Evolutionary conservation across 257 asterid species (phyloP), one percentile per base, ranked within the genome.

Genomic region (Gentiana dahurica): DNA sequence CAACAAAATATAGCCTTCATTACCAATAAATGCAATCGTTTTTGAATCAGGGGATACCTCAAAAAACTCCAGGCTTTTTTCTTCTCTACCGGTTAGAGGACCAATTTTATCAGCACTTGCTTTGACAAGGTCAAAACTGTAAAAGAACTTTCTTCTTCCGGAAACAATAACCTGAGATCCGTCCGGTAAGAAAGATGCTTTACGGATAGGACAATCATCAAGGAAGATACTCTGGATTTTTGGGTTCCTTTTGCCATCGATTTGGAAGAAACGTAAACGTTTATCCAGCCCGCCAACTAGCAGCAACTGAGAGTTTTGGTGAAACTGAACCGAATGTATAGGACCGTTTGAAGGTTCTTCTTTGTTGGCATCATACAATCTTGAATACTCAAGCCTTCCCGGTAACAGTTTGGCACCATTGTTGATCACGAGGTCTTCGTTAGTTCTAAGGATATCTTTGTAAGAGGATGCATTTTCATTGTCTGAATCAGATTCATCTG

Each of bases 11-110:
- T 77, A 75, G 59, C 98, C 98, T 70, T 88, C 94, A 6, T 88
- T 88, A 58, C 98, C 98, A 36, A 85, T 65, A 75, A 92, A 92
- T 4, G 95, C 97, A 34, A 92, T 80, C 9, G 85, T 83, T 3
- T 62, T 73, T 12, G 95, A 88, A 74, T 92, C 94, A n/a, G 97
- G 99, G 36, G 97, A 83, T 49, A 88, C 86, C 68, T 88, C 97
- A 51, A 92, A 92, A n/a, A 68, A 39, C 67, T 92, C 98, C 71
- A 88, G 58, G 78, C 98, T 92, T 71, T 83, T 92, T 71, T 92
- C 98, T n/a, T 92, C 98, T 62, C 98, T 77, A 47, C 98, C 98
- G 0, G 65, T 68, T 45, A 92, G 73, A 4, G 97, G 98, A 46
- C 95, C 90, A 2, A 92, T 77, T 67, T 70, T 83, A 67, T 83